Conservation (phyloP, 192 early-diverging fungal genomes). For the Rhizoclosmatium globosum region DNA sequence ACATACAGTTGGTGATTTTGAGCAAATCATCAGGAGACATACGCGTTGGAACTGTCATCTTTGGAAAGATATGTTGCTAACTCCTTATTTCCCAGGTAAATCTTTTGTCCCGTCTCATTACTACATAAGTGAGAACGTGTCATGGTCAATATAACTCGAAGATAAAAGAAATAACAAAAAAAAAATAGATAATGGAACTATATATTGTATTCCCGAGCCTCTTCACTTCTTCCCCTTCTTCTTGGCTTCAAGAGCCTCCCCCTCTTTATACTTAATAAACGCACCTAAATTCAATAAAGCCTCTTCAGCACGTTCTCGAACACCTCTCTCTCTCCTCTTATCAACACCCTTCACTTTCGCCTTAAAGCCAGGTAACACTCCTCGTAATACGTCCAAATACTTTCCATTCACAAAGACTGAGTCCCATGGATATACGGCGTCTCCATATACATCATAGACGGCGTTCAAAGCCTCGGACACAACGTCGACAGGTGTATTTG, state of each 20-base stretch:
- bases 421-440: conserved; percentile 84
- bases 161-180: too few species aligned
- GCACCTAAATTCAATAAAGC: conserved; percentile 79
- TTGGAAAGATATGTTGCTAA: neutral
- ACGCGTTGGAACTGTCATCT: conserved; percentile 24
- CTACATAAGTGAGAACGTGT: too few species aligned
- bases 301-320: conserved; percentile 83
- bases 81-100: conserved; percentile 9
- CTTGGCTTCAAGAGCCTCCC: conserved; percentile 52
- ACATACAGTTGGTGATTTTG: conserved; percentile 46
- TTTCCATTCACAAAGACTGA: conserved; percentile 82
- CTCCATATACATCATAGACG: conserved; percentile 89
- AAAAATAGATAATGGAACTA: too few species aligned
- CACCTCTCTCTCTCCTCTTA: conserved; percentile 69
- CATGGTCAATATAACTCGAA: too few species aligned
- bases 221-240: too few species aligned
- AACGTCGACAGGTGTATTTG: conserved; percentile 39
- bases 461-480: conserved; percentile 79
- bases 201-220: too few species aligned
- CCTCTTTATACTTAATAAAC: conserved; percentile 90
- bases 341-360: conserved; percentile 69
- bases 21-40: conserved; percentile 44
- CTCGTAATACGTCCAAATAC: conserved; percentile 66
- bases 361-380: conserved; percentile 56
- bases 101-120: neutral